These are phyloP conservation scores for Turritis glabra DNA, from an alignment of 345 rosid genomes.

Conservation along the genomic window DNA sequence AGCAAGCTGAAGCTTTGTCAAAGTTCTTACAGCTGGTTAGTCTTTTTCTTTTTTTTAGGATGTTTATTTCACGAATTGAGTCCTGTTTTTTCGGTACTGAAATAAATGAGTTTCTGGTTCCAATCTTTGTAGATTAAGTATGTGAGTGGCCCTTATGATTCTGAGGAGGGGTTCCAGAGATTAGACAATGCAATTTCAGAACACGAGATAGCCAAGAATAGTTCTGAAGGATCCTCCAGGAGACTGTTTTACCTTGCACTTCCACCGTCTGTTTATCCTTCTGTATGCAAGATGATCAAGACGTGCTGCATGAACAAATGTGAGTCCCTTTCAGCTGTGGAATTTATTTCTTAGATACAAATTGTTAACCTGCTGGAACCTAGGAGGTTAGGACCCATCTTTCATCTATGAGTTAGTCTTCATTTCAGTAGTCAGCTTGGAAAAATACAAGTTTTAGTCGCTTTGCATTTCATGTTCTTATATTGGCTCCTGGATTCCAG, in stretches of 20 bases:
- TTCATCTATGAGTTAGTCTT: background rate
- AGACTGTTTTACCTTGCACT: constrained; percentile 95
- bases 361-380: background rate
- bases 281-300: constrained; percentile 92
- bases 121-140: constrained; percentile 70
- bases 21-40: constrained; percentile 84
- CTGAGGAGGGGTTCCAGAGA: constrained; percentile 70
- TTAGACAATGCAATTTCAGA: constrained; percentile 73
- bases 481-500: constrained; percentile 42
- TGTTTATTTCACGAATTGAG: constrained; percentile 2
- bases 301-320: constrained; percentile 90
- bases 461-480: background rate
- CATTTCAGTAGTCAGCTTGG: background rate
- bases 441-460: background rate
- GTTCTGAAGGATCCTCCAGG: constrained; percentile 81
- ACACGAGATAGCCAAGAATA: constrained; percentile 69
- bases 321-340: constrained; percentile 41
- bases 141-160: constrained; percentile 87
- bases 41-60: constrained; percentile 11
- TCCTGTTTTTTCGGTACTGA: background rate
- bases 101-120: background rate
- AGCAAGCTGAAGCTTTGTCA: constrained; percentile 49
- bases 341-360: background rate
- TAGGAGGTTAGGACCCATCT: too few species aligned
- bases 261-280: constrained; percentile 95